Conservation (phyloP, 257 asterid genomes). For the Ilex aquifolium region DNA sequence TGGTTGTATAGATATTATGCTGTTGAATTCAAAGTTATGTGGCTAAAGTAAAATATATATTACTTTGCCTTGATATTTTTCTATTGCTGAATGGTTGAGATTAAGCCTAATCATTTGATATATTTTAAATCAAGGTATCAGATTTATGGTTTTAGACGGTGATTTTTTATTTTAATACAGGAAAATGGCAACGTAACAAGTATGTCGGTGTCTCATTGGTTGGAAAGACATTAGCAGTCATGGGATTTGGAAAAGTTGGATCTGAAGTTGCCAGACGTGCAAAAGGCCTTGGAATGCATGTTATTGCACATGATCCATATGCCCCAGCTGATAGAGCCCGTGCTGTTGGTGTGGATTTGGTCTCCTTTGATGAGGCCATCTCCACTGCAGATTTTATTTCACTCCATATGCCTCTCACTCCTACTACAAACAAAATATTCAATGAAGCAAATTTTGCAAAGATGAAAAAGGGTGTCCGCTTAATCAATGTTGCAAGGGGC, state of each 20-base stretch:
- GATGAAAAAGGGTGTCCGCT: conserved; percentile 88
- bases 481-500: conserved; percentile 81
- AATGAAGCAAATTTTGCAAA: conserved; percentile 80
- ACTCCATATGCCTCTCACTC: conserved; percentile 98
- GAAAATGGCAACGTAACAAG: conserved; percentile 74
- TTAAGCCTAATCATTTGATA: no score
- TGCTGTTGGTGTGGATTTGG: conserved; percentile 86
- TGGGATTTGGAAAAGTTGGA: conserved; percentile 97
- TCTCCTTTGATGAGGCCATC: conserved; percentile 78
- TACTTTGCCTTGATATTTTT: no score
- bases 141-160: no score
- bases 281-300: conserved; percentile 93
- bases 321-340: conserved; percentile 98
- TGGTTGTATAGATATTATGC: no score
- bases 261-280: conserved; percentile 78
- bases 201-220: conserved; percentile 79
- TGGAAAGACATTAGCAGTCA: conserved; percentile 85
- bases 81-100: no score
- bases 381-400: conserved; percentile 78
- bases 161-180: conserved; percentile 20
- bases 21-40: no score
- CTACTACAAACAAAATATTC: conserved; percentile 69
- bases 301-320: conserved; percentile 92
- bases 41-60: no score
- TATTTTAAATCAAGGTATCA: no score